Percentiles rank a stretch among this genome's conserved stretches.
phyloP scores from a whole-genome alignment of 1,139 yeast genomes.

The Sugiyamaella xylanicola region DNA sequence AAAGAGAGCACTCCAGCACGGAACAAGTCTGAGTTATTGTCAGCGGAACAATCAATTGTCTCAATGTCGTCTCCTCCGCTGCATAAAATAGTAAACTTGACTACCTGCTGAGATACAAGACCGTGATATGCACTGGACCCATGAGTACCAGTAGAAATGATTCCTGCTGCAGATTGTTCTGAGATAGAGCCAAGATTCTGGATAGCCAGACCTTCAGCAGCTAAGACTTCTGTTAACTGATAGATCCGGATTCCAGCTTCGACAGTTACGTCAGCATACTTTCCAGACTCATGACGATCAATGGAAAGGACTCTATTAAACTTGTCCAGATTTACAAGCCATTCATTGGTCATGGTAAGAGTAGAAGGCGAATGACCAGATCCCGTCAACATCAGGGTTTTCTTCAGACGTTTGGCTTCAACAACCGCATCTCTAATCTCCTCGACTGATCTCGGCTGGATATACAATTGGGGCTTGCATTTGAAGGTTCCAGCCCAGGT shows the following conservation, averaged over 20 bases:
- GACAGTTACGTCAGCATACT: constrained; percentile 85
- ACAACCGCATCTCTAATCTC: constrained; percentile 66
- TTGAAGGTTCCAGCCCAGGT: constrained; percentile 94
- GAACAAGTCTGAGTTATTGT: constrained; percentile 68
- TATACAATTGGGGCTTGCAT: constrained; percentile 73
- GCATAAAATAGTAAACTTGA: constrained; percentile 63
- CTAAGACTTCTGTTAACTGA: constrained; percentile 71
- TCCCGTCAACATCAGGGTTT: constrained; percentile 83
- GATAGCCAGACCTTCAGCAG: constrained; percentile 67
- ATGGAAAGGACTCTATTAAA: constrained; percentile 54
- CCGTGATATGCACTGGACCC: constrained; percentile 96
- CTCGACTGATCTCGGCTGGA: constrained; percentile 70
- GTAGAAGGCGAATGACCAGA: constrained; percentile 96
- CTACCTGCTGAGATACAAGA: constrained; percentile 83
- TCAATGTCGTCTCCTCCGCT: constrained; percentile 51
- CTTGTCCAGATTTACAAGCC: constrained; percentile 86
- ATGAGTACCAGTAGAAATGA: constrained; percentile 94
- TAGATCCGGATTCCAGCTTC: constrained; percentile 89
- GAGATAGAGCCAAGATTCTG: constrained; percentile 94
- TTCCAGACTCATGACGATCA: constrained; percentile 49
- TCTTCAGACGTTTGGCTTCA: constrained; percentile 59
- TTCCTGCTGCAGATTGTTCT: constrained; percentile 92
- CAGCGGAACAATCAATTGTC: constrained; percentile 66
- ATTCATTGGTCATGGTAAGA: constrained; percentile 82
- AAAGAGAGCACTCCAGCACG: constrained; percentile 83